phyloP scores from a whole-genome alignment of 306 rosid species.

The Echinosophora koreensis region DNA sequence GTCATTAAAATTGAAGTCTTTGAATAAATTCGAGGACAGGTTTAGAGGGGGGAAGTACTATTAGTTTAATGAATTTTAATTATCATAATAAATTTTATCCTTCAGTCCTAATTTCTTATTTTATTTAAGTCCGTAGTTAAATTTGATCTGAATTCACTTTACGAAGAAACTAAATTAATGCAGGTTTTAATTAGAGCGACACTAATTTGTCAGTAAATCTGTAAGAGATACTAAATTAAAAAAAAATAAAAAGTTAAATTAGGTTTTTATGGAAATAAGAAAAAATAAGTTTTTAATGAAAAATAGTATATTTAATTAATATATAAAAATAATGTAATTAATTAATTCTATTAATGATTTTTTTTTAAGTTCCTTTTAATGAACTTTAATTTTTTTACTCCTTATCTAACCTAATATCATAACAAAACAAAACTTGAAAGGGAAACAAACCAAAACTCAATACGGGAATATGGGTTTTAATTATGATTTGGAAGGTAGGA shows the following conservation, averaged over 20 bases:
- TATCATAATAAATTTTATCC: neutral
- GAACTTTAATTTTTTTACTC: no score
- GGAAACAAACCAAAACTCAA: neutral
- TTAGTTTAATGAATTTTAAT: neutral
- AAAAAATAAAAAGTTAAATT: neutral
- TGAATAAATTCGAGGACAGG: neutral
- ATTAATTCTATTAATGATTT: no score
- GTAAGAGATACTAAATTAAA: neutral
- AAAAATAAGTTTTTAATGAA: no score
- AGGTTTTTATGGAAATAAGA: neutral
- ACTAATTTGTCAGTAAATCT: neutral
- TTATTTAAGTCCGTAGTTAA: neutral
- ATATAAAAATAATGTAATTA: no score
- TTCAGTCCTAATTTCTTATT: neutral
- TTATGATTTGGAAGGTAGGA: constrained; percentile 17
- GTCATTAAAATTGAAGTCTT: neutral
- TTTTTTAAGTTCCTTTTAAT: no score
- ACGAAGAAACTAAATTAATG: neutral
- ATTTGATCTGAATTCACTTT: neutral
- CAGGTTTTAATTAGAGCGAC: neutral
- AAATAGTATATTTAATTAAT: no score
- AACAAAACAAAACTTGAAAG: neutral
- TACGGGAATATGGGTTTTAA: constrained; percentile 29
- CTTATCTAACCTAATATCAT: no score
- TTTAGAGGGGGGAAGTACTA: neutral